Percentiles rank a stretch among this genome's conserved stretches.
These are phyloP conservation scores for Cystofilobasidium ferigula DNA, from an alignment of 768 basidiomycete genomes.

Conservation along the genomic window DNA sequence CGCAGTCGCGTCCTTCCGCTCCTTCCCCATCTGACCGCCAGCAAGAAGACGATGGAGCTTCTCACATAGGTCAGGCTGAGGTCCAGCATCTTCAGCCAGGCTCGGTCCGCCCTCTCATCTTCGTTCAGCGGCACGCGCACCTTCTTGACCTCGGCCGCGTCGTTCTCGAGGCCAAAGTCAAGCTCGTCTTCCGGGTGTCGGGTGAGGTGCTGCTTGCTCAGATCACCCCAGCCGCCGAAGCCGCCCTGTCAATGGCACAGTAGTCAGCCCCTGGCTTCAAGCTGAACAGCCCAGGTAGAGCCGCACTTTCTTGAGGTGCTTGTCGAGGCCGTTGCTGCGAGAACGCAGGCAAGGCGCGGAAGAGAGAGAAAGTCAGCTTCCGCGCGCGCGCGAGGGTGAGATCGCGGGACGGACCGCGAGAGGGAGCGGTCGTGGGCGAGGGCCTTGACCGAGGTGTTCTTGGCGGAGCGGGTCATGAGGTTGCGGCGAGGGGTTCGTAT, in stretches of 20 bases:
- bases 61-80: not conserved
- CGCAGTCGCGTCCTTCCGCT: too few species aligned
- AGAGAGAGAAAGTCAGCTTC: not conserved
- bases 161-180: not conserved
- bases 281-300: not conserved
- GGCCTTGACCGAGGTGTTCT: not conserved
- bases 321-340: constrained; percentile 1
- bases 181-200: not conserved
- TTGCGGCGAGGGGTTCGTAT: not conserved
- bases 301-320: not conserved
- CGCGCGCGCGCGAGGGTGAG: not conserved
- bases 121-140: not conserved
- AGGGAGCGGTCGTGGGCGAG: constrained; percentile 11
- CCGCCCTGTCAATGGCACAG: not conserved
- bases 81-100: not conserved
- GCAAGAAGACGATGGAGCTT: not conserved
- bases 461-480: constrained; percentile 10
- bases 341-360: not conserved
- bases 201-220: not conserved
- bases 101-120: not conserved
- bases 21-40: too few species aligned
- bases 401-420: constrained; percentile 3
- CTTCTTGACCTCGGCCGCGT: not conserved
- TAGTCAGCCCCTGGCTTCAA: not conserved
- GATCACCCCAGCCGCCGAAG: not conserved